Percentiles rank a stretch among this genome's conserved stretches.
Conservation (phyloP, 148 eudicot genomes). For the Rhododendron henanense region DNA sequence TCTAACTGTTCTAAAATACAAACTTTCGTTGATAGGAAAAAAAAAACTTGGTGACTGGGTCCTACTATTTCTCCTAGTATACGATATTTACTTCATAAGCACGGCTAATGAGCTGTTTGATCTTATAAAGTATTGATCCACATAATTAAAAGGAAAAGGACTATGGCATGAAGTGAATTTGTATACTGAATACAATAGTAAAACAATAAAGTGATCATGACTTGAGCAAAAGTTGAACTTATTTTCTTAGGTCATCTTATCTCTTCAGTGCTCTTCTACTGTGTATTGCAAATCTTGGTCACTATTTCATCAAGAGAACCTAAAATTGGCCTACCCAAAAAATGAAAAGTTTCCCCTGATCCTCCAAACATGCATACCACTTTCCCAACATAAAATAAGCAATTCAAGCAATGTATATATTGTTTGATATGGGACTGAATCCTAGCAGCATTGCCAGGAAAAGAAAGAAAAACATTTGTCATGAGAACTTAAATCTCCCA, state of each 20-base stretch:
- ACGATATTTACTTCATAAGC: neutral
- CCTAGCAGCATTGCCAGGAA: neutral
- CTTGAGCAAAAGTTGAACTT: neutral
- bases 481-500: too few species aligned
- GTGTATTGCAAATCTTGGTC: constrained; percentile 16
- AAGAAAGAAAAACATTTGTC: neutral
- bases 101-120: too few species aligned
- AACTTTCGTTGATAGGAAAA: too few species aligned
- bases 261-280: constrained; percentile 10
- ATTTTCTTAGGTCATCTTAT: constrained; percentile 7
- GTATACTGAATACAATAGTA: neutral
- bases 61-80: neutral
- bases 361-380: constrained; percentile 10
- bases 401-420: neutral
- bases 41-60: neutral
- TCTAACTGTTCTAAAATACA: too few species aligned
- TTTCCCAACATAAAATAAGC: too few species aligned
- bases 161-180: neutral
- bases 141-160: neutral
- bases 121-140: constrained; percentile 3
- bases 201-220: neutral
- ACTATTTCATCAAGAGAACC: constrained; percentile 13
- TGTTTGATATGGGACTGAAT: neutral
- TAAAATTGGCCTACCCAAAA: constrained; percentile 20
- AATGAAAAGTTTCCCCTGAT: neutral